Conservation (phyloP, 139 green algal genomes). For the Closterium sp. region DNA sequence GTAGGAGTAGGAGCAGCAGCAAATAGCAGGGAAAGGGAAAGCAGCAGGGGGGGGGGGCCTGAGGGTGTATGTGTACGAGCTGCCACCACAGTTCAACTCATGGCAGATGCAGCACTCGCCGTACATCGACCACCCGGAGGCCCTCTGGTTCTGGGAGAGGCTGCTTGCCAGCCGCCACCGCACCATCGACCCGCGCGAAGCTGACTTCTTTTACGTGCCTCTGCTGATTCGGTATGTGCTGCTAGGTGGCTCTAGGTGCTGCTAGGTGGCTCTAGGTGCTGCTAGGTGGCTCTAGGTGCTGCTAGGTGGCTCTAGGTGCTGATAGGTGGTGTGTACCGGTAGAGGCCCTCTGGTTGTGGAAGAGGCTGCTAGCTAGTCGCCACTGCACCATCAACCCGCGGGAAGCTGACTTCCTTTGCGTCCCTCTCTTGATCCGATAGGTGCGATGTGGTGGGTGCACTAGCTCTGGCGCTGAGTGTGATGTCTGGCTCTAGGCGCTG, state of each 20-base stretch:
- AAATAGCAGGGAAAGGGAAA: background rate
- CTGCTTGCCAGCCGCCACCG: slow-evolving; percentile 30
- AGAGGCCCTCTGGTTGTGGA: slow-evolving; percentile 23
- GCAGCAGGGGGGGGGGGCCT: background rate
- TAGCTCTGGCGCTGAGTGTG: too few species aligned
- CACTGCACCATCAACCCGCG: slow-evolving; percentile 41
- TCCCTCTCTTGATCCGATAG: slow-evolving; percentile 29
- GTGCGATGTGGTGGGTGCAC: too few species aligned
- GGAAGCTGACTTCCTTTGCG: slow-evolving; percentile 51
- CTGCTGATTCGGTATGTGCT: background rate
- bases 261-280: too few species aligned
- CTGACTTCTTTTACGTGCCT: too few species aligned
- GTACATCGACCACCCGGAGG: slow-evolving; percentile 11
- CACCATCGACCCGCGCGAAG: too few species aligned
- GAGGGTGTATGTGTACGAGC: slow-evolving; percentile 36
- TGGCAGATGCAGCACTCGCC: slow-evolving; percentile 15
- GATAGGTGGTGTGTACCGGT: too few species aligned
- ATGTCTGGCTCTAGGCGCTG: too few species aligned
- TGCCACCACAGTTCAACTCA: slow-evolving; percentile 23
- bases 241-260: too few species aligned
- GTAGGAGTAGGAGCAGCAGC: background rate
- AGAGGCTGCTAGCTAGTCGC: slow-evolving; percentile 33
- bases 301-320: too few species aligned
- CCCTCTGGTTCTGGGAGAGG: slow-evolving; percentile 30
- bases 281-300: too few species aligned